Conservation (phyloP, 2,329 filamentous ascomycete genomes). For the Cercospora sp. region DNA sequence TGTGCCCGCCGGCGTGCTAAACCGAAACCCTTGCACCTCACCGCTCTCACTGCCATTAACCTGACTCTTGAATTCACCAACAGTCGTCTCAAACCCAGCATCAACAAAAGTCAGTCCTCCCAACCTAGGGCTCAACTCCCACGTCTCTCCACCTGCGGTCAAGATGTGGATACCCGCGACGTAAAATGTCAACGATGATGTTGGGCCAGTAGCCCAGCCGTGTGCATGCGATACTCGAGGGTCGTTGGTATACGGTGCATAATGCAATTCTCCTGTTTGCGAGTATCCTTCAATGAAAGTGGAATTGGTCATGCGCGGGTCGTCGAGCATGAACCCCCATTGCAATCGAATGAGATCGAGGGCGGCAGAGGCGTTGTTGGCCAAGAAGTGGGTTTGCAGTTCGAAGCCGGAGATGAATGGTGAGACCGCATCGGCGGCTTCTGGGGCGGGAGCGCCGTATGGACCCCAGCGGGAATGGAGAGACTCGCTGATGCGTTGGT, state of each 20-base stretch:
- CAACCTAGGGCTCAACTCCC: conserved; percentile 49
- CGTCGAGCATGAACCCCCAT: conserved; percentile 58
- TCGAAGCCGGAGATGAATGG: conserved; percentile 54
- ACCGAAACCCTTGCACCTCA: conserved; percentile 26
- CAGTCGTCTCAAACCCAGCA: conserved; percentile 49
- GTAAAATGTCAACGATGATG: conserved; percentile 48
- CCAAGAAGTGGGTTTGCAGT: conserved; percentile 48
- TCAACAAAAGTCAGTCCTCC: conserved; percentile 47
- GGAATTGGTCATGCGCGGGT: conserved; percentile 55
- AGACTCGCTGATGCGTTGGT: conserved; percentile 37
- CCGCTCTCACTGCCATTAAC: conserved; percentile 35
- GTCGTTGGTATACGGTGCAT: conserved; percentile 53
- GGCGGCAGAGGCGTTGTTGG: conserved; percentile 43
- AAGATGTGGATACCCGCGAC: conserved; percentile 49
- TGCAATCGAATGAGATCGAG: conserved; percentile 50
- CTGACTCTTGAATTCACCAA: conserved; percentile 46
- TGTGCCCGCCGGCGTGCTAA: conserved; percentile 37
- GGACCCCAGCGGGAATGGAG: conserved; percentile 44
- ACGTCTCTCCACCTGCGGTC: conserved; percentile 44
- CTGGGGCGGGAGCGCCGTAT: conserved; percentile 51
- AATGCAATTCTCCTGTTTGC: conserved; percentile 50
- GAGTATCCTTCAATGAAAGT: conserved; percentile 57
- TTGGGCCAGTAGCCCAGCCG: conserved; percentile 55
- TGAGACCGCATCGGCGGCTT: conserved; percentile 51
- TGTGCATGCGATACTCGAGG: conserved; percentile 53